Percentiles rank a stretch among this genome's conserved stretches.
Conservation (phyloP, 345 rosid genomes). For the Murraya paniculata region DNA sequence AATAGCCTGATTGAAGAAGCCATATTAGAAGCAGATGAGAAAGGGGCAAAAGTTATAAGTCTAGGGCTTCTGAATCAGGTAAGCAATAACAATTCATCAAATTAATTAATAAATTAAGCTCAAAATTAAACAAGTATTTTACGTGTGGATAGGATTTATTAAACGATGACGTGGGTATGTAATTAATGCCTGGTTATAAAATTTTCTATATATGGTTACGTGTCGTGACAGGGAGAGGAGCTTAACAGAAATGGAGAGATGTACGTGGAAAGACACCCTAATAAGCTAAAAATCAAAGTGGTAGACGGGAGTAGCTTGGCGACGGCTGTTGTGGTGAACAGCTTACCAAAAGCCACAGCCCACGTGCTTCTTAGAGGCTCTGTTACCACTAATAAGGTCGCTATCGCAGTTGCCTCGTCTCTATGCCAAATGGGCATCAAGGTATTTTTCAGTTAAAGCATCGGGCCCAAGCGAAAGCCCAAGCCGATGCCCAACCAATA, state of each 20-base stretch:
- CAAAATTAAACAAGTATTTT: too few species aligned
- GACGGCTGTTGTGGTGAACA: constrained; percentile 44
- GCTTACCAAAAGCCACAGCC: constrained; percentile 36
- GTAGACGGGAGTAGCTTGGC: constrained; percentile 62
- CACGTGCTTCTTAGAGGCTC: constrained; percentile 41
- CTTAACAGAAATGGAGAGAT: constrained; percentile 46
- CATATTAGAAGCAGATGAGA: constrained; percentile 35
- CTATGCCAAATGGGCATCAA: constrained; percentile 40
- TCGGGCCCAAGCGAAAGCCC: too few species aligned
- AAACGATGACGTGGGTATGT: too few species aligned
- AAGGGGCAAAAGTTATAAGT: constrained; percentile 35
- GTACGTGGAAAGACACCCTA: constrained; percentile 40
- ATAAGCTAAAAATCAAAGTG: constrained; percentile 36
- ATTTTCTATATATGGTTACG: too few species aligned
- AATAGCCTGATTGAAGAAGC: constrained; percentile 38
- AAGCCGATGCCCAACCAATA: too few species aligned
- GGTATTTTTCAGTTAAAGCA: constrained; percentile 15
- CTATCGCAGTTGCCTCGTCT: constrained; percentile 30
- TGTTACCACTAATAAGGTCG: constrained; percentile 32
- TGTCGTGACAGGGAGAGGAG: constrained; percentile 37
- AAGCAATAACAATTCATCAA: background rate
- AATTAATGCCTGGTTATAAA: too few species aligned
- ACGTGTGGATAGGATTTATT: too few species aligned
- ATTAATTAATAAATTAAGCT: too few species aligned
- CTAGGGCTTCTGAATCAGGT: constrained; percentile 53